Conservation (phyloP, 2,329 filamentous ascomycete genomes). For the Microcyclosporella mali region DNA sequence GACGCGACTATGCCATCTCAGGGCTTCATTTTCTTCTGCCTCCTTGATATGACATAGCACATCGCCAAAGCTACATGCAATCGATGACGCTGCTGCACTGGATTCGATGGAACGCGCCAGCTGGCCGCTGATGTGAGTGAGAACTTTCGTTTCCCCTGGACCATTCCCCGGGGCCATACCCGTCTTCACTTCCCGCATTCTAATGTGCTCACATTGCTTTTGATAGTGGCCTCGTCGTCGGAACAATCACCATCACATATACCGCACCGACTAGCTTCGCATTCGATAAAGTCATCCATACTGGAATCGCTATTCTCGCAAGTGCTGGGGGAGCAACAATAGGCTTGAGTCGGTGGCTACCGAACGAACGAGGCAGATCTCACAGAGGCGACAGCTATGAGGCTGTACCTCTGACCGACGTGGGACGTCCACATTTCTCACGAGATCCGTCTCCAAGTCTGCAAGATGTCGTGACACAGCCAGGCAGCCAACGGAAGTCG, state of each 20-base stretch:
- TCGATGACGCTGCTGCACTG: no score
- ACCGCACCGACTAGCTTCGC: conserved; percentile 26
- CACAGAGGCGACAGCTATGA: conserved; percentile 21
- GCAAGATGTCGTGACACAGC: conserved; percentile 14
- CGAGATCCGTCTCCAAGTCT: conserved; percentile 19
- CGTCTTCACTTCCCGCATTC: no score
- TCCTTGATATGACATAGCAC: no score
- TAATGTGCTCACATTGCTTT: not conserved
- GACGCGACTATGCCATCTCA: no score
- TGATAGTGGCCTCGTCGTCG: conserved; percentile 27
- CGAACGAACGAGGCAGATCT: conserved; percentile 12
- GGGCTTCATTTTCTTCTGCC: no score
- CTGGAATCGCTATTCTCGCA: conserved; percentile 37
- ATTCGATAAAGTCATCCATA: conserved; percentile 43
- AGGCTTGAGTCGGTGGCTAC: conserved; percentile 32
- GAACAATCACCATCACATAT: conserved; percentile 22
- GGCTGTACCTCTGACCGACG: conserved; percentile 28
- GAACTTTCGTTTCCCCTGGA: not conserved
- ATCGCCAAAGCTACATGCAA: no score
- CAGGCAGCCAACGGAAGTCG: conserved; percentile 23
- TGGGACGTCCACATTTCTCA: conserved; percentile 16
- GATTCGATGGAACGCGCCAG: conserved; percentile 11
- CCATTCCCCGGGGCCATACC: no score
- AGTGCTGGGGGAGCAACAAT: conserved; percentile 36
- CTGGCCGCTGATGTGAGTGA: conserved; percentile 14